These are phyloP conservation scores for Aurinia saxatilis DNA, from an alignment of 345 rosid genomes.

Conservation along the genomic window DNA sequence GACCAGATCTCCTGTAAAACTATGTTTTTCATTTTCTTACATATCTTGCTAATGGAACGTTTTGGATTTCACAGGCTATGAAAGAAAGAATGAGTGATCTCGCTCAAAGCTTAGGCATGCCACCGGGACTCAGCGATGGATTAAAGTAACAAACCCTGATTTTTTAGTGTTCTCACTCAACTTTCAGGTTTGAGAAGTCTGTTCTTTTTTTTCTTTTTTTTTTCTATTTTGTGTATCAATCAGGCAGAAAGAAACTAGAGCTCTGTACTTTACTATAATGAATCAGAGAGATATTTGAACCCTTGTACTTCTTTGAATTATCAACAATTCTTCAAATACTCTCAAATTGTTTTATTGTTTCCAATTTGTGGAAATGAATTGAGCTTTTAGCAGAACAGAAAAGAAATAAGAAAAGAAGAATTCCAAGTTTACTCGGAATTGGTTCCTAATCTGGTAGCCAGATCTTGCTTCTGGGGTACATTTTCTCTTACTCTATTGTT, in stretches of 20 bases:
- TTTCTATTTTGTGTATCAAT: constrained; percentile 15
- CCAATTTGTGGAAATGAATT: constrained; percentile 19
- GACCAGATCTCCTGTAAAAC: neutral
- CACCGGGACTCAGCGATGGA: constrained; percentile 67
- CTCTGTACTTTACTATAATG: constrained; percentile 1
- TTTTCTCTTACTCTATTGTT: constrained; percentile 11
- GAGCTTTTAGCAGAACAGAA: neutral
- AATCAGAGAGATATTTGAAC: constrained; percentile 1
- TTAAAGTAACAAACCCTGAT: constrained; percentile 33
- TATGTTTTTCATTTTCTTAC: neutral
- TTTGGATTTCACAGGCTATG: constrained; percentile 53
- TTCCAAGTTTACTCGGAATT: constrained; percentile 17
- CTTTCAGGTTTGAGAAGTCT: constrained; percentile 8
- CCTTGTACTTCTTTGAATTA: neutral
- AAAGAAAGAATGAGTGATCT: constrained; percentile 88
- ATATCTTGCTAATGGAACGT: neutral
- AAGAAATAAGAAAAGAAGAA: neutral
- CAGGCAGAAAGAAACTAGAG: constrained; percentile 4
- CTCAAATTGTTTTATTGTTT: constrained; percentile 7
- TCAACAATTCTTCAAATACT: constrained; percentile 18
- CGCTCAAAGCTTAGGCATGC: constrained; percentile 93
- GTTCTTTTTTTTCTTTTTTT: neutral
- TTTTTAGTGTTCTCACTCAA: neutral
- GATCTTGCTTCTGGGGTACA: neutral
- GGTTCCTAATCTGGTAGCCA: constrained; percentile 19